Base-by-base conservation (phyloP, 176 grass and related monocot genomes). In the Saccharum spontaneum region DNA sequence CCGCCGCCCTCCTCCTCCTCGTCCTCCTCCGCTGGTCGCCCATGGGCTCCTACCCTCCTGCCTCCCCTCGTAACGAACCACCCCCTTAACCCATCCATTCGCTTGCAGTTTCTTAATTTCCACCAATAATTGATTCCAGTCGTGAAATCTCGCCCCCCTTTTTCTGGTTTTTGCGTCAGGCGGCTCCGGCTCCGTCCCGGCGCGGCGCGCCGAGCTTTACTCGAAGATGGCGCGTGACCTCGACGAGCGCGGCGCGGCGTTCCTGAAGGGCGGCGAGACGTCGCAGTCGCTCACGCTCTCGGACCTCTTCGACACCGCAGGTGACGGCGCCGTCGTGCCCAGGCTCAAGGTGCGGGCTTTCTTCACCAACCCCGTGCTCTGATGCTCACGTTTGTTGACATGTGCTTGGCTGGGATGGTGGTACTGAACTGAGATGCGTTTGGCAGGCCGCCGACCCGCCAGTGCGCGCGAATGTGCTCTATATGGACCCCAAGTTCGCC, bases 401-500 rank as follows among this genome's bases (percentile, higher is more conserved):
- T 18, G 1, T 76, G 57, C n/a, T 78, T 44, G 10, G 13, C 34
- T 76, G 49, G 37, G 60, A 77, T 71, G 59, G 6, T 17, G 3
- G 43, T 48, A 45, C 69, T 82, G 59, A 68, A 65, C 69, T 87
- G 38, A 73, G 49, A 67, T 73, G 10, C 34, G 38, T 50, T 70
- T 10, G 13, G 44, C 78, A 96, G 97, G 86, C 76, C 2, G 97
- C 94, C 2, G 50, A 96, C 57, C 97, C 97, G 49, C 97, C 97
- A 7, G 97, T 96, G 79, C 93, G 93, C 28, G 97, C 97, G 5
- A 96, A 87, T 49, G 97, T 99, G 71, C 94, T 99, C 59, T 86
- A 94, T 73, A 86, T 99, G 67, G 83, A 72, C 9, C 84, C 83
- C 1, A 71, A 87, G 69, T 96, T 85, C 50, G 71, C 97, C 0